Conservation (phyloP, 1,284 basidiomycete species). For the Ganoderma boninense region DNA sequence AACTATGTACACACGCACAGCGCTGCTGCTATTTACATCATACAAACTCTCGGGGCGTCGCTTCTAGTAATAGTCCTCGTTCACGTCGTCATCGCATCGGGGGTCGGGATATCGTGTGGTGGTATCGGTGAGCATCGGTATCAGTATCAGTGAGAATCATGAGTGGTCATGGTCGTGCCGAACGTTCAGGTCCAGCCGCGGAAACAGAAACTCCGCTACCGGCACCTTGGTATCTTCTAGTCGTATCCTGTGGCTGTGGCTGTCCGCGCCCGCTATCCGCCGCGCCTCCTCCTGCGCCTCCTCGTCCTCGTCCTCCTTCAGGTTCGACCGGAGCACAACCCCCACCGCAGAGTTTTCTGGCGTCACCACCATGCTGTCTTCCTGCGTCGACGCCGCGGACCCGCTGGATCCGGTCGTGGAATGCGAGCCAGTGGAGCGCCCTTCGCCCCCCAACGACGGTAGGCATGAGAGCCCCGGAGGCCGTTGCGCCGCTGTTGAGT, state of each 20-base stretch:
- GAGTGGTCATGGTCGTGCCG: not conserved
- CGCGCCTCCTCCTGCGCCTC: conserved; percentile 6
- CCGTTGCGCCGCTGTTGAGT: not conserved
- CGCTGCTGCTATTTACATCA: conserved; percentile 3
- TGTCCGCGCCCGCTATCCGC: not conserved
- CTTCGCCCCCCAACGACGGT: conserved; percentile 8
- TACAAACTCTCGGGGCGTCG: not conserved
- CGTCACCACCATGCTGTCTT: conserved; percentile 15
- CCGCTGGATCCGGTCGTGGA: conserved; percentile 2
- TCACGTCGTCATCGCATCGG: not conserved
- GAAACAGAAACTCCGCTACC: not conserved
- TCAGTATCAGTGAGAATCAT: not conserved
- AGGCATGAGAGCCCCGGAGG: conserved; percentile 5
- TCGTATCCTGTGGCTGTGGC: not conserved
- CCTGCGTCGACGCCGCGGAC: conserved; percentile 8
- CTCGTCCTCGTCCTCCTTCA: not conserved
- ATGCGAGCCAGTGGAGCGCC: conserved; percentile 2
- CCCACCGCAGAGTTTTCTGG: conserved; percentile 9
- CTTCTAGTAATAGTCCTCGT: conserved; percentile 1
- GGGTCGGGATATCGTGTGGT: not conserved
- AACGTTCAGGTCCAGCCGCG: conserved; percentile 4
- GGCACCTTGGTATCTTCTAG: conserved; percentile 2
- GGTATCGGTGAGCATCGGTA: not conserved
- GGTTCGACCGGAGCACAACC: not conserved
- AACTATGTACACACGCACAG: conserved; percentile 2